Evolutionary conservation across 495 filamentous ascomycete species (phyloP).

Genomic region (Neurospora sp.): DNA sequence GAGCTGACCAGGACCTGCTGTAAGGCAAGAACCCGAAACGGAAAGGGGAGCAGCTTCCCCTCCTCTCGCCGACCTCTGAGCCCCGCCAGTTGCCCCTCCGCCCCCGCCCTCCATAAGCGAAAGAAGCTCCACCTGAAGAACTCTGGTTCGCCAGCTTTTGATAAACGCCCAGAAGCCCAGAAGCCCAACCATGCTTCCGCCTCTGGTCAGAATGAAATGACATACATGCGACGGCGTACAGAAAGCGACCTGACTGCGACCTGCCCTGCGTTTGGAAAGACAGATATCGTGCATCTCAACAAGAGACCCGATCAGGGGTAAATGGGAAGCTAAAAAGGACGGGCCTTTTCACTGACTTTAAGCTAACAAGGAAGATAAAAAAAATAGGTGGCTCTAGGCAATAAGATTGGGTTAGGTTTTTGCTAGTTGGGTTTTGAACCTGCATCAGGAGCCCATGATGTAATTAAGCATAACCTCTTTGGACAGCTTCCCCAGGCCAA

Average conservation of each 20-base stretch:
- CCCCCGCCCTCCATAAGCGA: neutral
- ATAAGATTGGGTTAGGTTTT: neutral
- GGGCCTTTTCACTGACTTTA: neutral
- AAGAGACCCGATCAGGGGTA: neutral
- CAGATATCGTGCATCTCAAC: neutral
- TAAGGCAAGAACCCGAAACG: neutral
- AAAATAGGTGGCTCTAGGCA: neutral
- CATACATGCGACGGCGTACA: neutral
- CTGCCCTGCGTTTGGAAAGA: neutral
- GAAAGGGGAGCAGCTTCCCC: neutral
- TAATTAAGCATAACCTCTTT: slow-evolving; percentile 15
- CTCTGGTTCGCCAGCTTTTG: neutral
- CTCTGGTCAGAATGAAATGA: neutral
- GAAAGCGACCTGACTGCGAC: neutral
- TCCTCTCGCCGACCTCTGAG: too few relatives aligned
- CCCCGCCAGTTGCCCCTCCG: neutral
- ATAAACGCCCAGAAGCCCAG: neutral
- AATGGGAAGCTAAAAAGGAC: neutral
- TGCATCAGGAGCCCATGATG: slow-evolving; percentile 15
- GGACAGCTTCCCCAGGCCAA: neutral
- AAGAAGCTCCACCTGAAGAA: neutral
- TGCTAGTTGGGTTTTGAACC: slow-evolving; percentile 10
- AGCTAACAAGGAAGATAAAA: neutral
- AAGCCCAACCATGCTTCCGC: neutral
- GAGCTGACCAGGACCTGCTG: neutral